Percentiles rank a stretch among this genome's conserved stretches.
phyloP scores from a whole-genome alignment of 129 eudicot genomes.

The Helichrysum umbraculigerum region DNA sequence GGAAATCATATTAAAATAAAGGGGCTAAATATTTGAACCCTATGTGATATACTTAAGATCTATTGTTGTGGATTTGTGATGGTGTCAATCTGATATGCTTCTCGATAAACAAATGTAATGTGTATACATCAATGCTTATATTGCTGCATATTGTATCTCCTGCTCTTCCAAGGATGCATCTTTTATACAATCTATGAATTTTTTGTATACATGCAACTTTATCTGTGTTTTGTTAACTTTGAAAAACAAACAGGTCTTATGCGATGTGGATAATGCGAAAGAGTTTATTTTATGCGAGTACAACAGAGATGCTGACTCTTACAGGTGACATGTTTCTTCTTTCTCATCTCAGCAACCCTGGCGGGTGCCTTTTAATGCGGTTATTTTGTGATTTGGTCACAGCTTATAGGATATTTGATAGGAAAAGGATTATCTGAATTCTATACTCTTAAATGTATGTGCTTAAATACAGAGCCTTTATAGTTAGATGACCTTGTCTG shows the following conservation, averaged over 20 bases:
- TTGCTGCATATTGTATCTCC: not conserved
- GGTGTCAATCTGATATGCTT: not conserved
- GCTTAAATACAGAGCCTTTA: not conserved
- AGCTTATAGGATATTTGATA: not conserved
- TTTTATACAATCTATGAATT: not conserved
- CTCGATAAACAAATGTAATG: not conserved
- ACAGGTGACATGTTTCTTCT: constrained; percentile 55
- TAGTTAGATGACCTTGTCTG: not conserved
- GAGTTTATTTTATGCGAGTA: constrained; percentile 93
- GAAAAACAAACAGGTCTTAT: constrained; percentile 60
- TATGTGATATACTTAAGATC: not conserved
- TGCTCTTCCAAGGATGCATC: not conserved
- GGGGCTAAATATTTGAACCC: too few relatives aligned
- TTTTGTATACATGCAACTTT: not conserved
- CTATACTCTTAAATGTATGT: not conserved
- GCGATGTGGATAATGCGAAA: constrained; percentile 74
- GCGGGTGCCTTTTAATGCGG: not conserved
- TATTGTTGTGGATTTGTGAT: not conserved
- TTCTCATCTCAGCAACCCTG: not conserved
- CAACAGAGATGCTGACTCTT: constrained; percentile 98
- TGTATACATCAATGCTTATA: not conserved
- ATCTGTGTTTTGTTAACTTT: constrained; percentile 4
- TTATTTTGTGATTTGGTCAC: not conserved
- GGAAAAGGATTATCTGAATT: not conserved
- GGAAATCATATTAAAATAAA: constrained; percentile 1